These are phyloP conservation scores for Letharia columbiana DNA, from an alignment of 495 filamentous ascomycete genomes.

Conservation along the genomic window DNA sequence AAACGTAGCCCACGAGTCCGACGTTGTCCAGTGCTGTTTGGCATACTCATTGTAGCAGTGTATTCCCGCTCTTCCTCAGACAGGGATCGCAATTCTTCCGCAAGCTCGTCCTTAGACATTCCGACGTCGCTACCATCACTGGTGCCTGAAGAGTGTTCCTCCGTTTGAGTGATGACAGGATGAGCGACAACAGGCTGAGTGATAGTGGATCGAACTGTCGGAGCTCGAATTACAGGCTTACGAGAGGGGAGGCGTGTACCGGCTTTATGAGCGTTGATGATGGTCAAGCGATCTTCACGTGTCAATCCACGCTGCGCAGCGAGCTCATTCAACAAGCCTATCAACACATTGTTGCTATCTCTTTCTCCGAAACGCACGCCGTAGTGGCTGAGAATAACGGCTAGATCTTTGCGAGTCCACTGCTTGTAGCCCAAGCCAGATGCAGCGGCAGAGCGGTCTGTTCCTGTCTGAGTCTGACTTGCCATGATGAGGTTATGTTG, in stretches of 20 bases:
- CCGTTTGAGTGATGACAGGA: not conserved
- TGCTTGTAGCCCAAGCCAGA: not conserved
- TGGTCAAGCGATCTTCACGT: not conserved
- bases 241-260: not conserved
- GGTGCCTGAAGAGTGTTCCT: not conserved
- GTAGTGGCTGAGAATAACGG: not conserved
- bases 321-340: not conserved
- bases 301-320: not conserved
- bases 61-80: not conserved
- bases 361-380: not conserved
- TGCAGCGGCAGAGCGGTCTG: not conserved
- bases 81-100: not conserved
- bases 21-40: not conserved
- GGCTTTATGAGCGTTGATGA: not conserved
- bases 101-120: not conserved
- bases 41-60: not conserved
- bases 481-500: not conserved
- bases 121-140: not conserved
- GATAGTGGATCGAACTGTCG: not conserved
- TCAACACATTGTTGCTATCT: not conserved
- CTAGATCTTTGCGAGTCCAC: not conserved
- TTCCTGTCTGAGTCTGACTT: not conserved
- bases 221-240: not conserved
- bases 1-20: not conserved
- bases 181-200: not conserved